Percentiles rank a stretch among this genome's conserved stretches.
Conservation (phyloP, 768 basidiomycete species). For the Amanita jacksonii region DNA sequence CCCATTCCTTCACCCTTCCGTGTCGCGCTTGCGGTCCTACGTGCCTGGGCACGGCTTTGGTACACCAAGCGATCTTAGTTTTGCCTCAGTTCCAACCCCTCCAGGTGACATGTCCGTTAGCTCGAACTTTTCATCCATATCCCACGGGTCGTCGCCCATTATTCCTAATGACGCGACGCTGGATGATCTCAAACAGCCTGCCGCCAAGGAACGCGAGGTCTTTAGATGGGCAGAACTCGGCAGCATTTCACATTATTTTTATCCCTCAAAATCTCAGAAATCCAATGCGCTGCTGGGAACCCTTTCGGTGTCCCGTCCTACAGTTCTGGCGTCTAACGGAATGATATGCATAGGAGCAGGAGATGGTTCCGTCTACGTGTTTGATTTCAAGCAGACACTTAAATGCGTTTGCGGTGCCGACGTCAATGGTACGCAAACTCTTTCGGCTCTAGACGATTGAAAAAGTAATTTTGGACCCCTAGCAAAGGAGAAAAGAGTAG, state of each 20-base stretch:
- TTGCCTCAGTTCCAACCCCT: slow-evolving; percentile 34
- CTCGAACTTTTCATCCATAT: slow-evolving; percentile 64
- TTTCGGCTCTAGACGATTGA: slow-evolving; percentile 1
- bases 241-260: slow-evolving; percentile 48
- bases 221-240: slow-evolving; percentile 72
- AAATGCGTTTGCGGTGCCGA: slow-evolving; percentile 73
- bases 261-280: slow-evolving; percentile 43
- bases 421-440: slow-evolving; percentile 37
- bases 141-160: slow-evolving; percentile 54
- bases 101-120: slow-evolving; percentile 26
- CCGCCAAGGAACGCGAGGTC: slow-evolving; percentile 35
- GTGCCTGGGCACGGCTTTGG: slow-evolving; percentile 29
- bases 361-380: slow-evolving; percentile 68
- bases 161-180: slow-evolving; percentile 29
- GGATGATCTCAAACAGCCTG: slow-evolving; percentile 14
- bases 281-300: slow-evolving; percentile 54
- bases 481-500: slow-evolving; percentile 44
- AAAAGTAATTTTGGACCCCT: slow-evolving; percentile 9
- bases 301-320: slow-evolving; percentile 54
- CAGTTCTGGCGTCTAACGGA: slow-evolving; percentile 77
- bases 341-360: slow-evolving; percentile 85
- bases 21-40: slow-evolving; percentile 72
- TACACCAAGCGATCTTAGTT: slow-evolving; percentile 32
- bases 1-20: slow-evolving; percentile 61
- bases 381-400: slow-evolving; percentile 85